Percentiles rank a stretch among this genome's conserved stretches.
Conservation (phyloP, 257 asterid genomes). For the Rauvolfia tetraphylla region DNA sequence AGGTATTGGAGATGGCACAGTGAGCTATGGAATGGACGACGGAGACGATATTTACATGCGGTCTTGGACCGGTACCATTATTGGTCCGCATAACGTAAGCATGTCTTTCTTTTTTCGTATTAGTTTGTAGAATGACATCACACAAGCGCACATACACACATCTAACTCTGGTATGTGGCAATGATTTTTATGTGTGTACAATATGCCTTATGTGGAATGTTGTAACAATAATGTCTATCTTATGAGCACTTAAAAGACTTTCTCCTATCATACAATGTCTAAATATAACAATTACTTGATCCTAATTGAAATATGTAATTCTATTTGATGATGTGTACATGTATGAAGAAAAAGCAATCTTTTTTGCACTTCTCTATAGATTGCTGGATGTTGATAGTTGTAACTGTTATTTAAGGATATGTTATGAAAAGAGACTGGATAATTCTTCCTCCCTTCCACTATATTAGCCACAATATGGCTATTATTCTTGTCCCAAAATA, state of each 20-base stretch:
- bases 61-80: slow-evolving; percentile 82
- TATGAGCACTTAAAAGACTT: neutral
- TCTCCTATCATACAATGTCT: neutral
- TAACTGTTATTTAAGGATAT: neutral
- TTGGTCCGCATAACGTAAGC: slow-evolving; percentile 79
- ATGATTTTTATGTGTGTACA: neutral
- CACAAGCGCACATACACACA: neutral
- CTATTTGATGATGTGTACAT: neutral
- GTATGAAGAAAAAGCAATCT: neutral
- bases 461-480: no score
- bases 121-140: neutral
- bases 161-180: neutral
- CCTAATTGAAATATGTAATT: neutral
- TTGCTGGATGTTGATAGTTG: neutral
- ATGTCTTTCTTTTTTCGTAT: neutral
- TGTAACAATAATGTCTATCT: neutral
- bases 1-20: slow-evolving; percentile 90
- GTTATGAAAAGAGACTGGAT: neutral
- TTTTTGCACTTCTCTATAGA: neutral
- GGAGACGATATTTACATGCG: slow-evolving; percentile 86
- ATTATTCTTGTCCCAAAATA: no score
- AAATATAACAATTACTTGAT: neutral
- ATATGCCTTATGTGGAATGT: neutral
- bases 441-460: no score
- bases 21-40: slow-evolving; percentile 92